Base-by-base conservation (phyloP, 306 rosid genomes). In the Sindora glabra region DNA sequence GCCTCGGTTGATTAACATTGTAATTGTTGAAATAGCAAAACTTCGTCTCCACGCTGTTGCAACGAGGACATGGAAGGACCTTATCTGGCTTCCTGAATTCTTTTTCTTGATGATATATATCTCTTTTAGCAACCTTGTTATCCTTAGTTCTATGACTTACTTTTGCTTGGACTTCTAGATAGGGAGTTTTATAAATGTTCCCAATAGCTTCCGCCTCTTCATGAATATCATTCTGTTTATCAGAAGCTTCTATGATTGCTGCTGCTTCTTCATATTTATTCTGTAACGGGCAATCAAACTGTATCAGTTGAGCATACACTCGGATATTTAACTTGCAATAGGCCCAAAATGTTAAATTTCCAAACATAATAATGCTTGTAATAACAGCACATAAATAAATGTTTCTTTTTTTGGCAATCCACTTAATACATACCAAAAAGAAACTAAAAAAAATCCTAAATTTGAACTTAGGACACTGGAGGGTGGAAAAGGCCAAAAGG, bases 21-120 rank as follows among this genome's bases (percentile, higher is more conserved):
- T 80, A 83, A 59, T 83, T 83, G 45, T 83, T 83, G 75, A 83
- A 83, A 56, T 80, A 83, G 74, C 89, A 83, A 64, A 83, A 83
- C 72, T 83, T 83, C 26, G 85, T 83, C 60, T 76, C 83, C 56
- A 49, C 53, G 71, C 90, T 83, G 59, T 83, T 59, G 71, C 86
- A 81, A 7, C 83, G 86, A 56, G 95, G 85, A 57, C 86, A 82
- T 6, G 78, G 80, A 22, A 82, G 79, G 61, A 87, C 58, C 74
- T 77, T 67, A 71, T 79, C 74, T 25, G 85, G 85, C 78, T 69
- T 84, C 67, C 59, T 73, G 16, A 77, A 53, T 63, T 23, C 56
- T 62, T 75, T 87, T 56, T 65, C 83, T 61, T 71, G 73, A 22
- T 16, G 61, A 56, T 65, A 73, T 13, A 41, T 32, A 55, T 74